phyloP scores from a whole-genome alignment of 306 rosid species.

The Senna siamea region DNA sequence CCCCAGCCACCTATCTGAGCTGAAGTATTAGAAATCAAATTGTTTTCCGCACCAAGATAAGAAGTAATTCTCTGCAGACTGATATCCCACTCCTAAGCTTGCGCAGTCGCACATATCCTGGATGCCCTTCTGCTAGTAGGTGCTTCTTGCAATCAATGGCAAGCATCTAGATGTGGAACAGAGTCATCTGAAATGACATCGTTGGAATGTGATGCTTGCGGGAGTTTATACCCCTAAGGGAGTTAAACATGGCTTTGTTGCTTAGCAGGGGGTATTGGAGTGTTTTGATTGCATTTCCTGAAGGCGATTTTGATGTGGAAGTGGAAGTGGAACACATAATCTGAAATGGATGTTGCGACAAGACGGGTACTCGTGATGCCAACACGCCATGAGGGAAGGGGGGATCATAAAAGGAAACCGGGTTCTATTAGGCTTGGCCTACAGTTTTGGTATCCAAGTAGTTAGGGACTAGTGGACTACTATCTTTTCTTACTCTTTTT shows the following conservation, averaged over 20 bases:
- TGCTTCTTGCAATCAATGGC: neutral
- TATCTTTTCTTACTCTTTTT: slow-evolving; percentile 11
- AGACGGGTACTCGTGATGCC: neutral
- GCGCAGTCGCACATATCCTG: neutral
- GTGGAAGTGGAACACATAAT: neutral
- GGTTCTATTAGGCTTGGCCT: slow-evolving; percentile 34
- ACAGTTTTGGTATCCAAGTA: slow-evolving; percentile 32
- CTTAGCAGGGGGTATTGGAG: neutral
- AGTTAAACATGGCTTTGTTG: neutral
- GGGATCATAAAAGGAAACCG: slow-evolving; percentile 4
- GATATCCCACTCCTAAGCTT: neutral
- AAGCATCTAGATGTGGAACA: neutral
- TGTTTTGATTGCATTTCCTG: neutral
- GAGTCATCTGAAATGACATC: neutral
- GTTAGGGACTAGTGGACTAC: neutral
- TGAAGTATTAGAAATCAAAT: slow-evolving; percentile 47
- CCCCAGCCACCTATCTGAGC: slow-evolving; percentile 51
- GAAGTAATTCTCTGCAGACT: neutral
- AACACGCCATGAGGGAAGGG: too few relatives aligned
- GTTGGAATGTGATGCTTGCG: neutral
- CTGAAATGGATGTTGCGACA: slow-evolving; percentile 11
- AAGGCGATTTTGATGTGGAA: neutral
- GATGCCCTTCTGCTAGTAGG: neutral
- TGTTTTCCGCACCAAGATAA: neutral
- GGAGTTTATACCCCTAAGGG: neutral